These are phyloP conservation scores for Nannizziopsis barbatae DNA, from an alignment of 2,329 filamentous ascomycete species.

Conservation along the genomic window DNA sequence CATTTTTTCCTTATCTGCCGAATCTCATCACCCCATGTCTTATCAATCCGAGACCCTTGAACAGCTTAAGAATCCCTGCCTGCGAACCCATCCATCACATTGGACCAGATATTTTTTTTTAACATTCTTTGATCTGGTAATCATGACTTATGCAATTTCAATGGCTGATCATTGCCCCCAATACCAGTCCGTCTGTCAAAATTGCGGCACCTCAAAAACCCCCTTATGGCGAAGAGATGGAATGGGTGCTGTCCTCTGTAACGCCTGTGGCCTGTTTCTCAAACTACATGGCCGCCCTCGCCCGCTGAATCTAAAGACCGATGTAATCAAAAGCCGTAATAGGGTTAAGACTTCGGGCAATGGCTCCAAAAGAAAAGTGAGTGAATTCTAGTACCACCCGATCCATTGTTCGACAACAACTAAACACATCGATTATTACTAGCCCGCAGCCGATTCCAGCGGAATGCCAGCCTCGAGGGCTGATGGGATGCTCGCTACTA, in stretches of 20 bases:
- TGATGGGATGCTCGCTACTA: constrained; percentile 45
- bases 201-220: constrained; percentile 90
- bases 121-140: constrained; percentile 7
- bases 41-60: constrained; percentile 8
- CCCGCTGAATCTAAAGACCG: constrained; percentile 93
- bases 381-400: background rate
- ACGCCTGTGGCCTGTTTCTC: constrained; percentile 92
- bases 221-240: constrained; percentile 97
- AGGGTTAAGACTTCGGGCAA: constrained; percentile 81
- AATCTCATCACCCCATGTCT: constrained; percentile 26
- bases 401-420: constrained; percentile 3
- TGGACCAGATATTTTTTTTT: background rate
- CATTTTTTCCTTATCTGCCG: constrained; percentile 37
- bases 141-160: constrained; percentile 35
- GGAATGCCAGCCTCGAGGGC: constrained; percentile 48
- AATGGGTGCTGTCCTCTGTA: constrained; percentile 88
- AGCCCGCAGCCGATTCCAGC: constrained; percentile 44
- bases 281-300: constrained; percentile 90
- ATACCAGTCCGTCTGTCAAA: constrained; percentile 89
- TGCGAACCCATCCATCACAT: constrained; percentile 19
- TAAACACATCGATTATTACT: constrained; percentile 12
- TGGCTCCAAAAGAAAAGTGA: constrained; percentile 73
- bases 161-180: constrained; percentile 43
- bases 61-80: constrained; percentile 18
- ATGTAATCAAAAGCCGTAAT: constrained; percentile 99